These are phyloP conservation scores for Torulaspora gathmanii DNA, from an alignment of 805 yeast species.

Conservation along the genomic window DNA sequence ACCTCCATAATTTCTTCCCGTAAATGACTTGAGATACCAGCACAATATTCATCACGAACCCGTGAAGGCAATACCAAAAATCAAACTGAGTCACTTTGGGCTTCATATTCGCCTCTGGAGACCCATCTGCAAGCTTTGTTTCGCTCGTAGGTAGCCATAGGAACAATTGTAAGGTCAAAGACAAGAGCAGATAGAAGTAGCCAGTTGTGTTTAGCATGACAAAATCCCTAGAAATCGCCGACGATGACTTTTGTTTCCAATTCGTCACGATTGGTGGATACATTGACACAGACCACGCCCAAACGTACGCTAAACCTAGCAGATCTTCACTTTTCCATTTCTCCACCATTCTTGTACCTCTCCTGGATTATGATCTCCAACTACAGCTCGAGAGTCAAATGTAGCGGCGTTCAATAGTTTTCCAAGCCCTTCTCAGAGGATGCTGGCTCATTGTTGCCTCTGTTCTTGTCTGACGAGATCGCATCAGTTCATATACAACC, in stretches of 20 bases:
- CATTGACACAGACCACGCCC: slow-evolving; percentile 46
- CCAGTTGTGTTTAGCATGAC: slow-evolving; percentile 45
- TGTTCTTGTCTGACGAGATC: too few species aligned
- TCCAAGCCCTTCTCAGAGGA: too few species aligned
- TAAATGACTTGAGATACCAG: slow-evolving; percentile 40
- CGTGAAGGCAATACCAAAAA: slow-evolving; percentile 46
- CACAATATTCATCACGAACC: slow-evolving; percentile 40
- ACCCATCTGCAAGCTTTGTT: slow-evolving; percentile 29
- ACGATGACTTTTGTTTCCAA: slow-evolving; percentile 39
- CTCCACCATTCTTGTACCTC: not conserved
- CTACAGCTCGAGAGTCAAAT: not conserved
- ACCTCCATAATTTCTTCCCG: slow-evolving; percentile 38
- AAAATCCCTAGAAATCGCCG: slow-evolving; percentile 49
- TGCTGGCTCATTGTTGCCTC: too few species aligned
- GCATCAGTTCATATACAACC: too few species aligned
- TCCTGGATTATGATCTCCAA: not conserved
- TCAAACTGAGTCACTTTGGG: slow-evolving; percentile 46
- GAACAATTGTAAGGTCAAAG: slow-evolving; percentile 43
- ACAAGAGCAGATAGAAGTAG: slow-evolving; percentile 41
- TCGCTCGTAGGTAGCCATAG: slow-evolving; percentile 29
- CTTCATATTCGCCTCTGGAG: slow-evolving; percentile 9
- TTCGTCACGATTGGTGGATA: slow-evolving; percentile 47
- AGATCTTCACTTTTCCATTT: slow-evolving; percentile 17
- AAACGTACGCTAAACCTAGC: slow-evolving; percentile 38
- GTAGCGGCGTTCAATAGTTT: too few species aligned